Evolutionary conservation across 1,139 yeast species (phyloP), one percentile per base, ranked within the genome.

Genomic region (Kodamaea derodonti): DNA sequence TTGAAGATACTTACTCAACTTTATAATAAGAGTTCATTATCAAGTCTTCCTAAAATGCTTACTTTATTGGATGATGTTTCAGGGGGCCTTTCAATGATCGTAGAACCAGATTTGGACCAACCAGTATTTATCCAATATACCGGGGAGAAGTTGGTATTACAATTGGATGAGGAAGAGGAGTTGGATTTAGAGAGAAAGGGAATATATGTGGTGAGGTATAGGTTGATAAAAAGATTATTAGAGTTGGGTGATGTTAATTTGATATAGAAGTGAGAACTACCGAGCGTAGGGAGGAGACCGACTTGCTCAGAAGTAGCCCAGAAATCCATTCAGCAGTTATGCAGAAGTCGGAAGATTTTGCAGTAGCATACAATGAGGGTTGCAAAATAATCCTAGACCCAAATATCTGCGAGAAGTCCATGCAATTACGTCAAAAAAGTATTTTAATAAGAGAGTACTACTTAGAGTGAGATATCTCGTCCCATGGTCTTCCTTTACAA

Each of bases 71-170:
- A 87, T 49, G 97, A 90, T 46, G 74, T 75, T 3, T 72, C 77
- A 13, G 95, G 90, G 4, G 85, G 84, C 3, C 70, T 82, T 14
- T 72, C 81, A 6, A 88, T 90, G 97, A 67, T 88, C 2, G 82
- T 77, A 13, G 72, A 70, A 44, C 97, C 97, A 0, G 86, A 86
- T 39, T 48, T 84, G 48, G 72, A 82, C 41, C 75, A 69, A 41
- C 84, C 92, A 3, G 96, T 92, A 3, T 86, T 87, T 49, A 65
- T 88, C 8, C 72, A 74, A 36, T 88, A 84, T 3, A 52, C 65
- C 10, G 42, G 38, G 3, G 41, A 43, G 4, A 42, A 36, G 3
- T 58, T 67, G 4, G 56, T 66, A 4, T 40, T 67, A 2, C 39
- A 45, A 4, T 42, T 60, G 31, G 65, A 65, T 6, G 67, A 60